Evolutionary conservation across 805 yeast genomes (phyloP).

Genomic region (Candida krabiensis): DNA sequence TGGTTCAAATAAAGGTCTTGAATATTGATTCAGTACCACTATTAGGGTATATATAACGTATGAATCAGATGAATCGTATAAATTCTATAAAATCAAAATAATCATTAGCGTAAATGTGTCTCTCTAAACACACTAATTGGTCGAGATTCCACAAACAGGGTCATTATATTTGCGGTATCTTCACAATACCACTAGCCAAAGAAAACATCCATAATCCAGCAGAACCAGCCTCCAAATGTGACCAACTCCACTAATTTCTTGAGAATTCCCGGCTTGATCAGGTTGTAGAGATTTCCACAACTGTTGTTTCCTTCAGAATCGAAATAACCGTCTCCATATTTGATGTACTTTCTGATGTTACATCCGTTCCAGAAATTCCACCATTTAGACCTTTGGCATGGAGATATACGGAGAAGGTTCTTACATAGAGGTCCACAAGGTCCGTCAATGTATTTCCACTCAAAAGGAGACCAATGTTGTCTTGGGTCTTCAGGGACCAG

Average conservation of each 20-base stretch:
- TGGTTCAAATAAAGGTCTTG: too few species aligned
- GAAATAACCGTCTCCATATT: conserved; percentile 77
- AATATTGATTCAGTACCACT: too few species aligned
- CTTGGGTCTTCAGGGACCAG: conserved; percentile 68
- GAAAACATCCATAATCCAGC: conserved; percentile 41
- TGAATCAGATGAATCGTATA: too few species aligned
- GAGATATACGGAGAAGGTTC: conserved; percentile 62
- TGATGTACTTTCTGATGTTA: conserved; percentile 68
- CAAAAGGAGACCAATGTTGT: conserved; percentile 85
- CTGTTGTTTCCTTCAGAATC: conserved; percentile 81
- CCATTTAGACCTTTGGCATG: conserved; percentile 89
- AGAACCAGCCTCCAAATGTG: conserved; percentile 47
- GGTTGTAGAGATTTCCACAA: conserved; percentile 54
- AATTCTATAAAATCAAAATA: too few species aligned
- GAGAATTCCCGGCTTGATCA: conserved; percentile 18
- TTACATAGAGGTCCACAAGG: conserved; percentile 89
- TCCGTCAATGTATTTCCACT: conserved; percentile 89
- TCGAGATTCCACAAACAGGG: too few species aligned
- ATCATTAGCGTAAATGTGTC: too few species aligned
- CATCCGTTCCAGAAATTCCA: conserved; percentile 89
- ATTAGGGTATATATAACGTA: too few species aligned
- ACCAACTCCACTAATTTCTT: conserved; percentile 35
- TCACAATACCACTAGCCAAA: conserved; percentile 38
- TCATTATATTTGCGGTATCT: too few species aligned
- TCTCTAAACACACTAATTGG: too few species aligned